These are phyloP conservation scores for Singerocomus rubriflavus DNA, from an alignment of 1,284 basidiomycete species.

Conservation along the genomic window DNA sequence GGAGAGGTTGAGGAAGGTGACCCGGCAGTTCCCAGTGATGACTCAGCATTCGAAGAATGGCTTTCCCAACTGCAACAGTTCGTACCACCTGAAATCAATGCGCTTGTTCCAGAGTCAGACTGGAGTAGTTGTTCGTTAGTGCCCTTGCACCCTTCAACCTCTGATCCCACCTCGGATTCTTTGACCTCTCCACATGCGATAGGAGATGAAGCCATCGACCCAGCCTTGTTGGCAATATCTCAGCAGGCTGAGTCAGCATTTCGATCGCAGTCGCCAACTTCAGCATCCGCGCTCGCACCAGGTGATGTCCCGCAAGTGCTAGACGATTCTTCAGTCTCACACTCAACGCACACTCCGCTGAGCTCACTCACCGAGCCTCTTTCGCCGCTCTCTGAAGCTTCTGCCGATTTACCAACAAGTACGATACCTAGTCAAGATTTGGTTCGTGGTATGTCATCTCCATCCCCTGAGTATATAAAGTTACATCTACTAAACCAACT, in stretches of 20 bases:
- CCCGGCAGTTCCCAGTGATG: constrained; percentile 28
- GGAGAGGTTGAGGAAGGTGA: constrained; percentile 4
- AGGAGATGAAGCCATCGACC: constrained; percentile 36
- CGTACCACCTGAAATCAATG: constrained; percentile 22
- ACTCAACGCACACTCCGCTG: constrained; percentile 37
- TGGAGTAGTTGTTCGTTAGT: background rate
- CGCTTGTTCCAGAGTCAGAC: constrained; percentile 15
- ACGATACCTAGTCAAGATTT: constrained; percentile 1
- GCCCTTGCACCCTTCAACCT: constrained; percentile 1
- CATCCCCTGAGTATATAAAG: background rate
- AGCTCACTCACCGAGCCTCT: constrained; percentile 36
- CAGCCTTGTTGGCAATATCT: constrained; percentile 33
- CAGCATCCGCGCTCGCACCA: background rate
- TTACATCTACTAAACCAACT: constrained; percentile 8
- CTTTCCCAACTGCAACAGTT: constrained; percentile 46
- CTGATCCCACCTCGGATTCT: background rate
- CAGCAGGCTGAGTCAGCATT: constrained; percentile 6
- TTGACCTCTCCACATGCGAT: background rate
- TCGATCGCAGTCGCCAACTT: background rate
- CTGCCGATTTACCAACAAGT: constrained; percentile 10
- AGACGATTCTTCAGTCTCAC: constrained; percentile 18
- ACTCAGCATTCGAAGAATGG: constrained; percentile 48
- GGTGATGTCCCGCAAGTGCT: constrained; percentile 1
- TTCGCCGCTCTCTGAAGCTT: constrained; percentile 29
- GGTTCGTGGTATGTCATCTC: constrained; percentile 12